phyloP scores from a whole-genome alignment of 176 grass and related monocot species.

The Lolium multiflorum region DNA sequence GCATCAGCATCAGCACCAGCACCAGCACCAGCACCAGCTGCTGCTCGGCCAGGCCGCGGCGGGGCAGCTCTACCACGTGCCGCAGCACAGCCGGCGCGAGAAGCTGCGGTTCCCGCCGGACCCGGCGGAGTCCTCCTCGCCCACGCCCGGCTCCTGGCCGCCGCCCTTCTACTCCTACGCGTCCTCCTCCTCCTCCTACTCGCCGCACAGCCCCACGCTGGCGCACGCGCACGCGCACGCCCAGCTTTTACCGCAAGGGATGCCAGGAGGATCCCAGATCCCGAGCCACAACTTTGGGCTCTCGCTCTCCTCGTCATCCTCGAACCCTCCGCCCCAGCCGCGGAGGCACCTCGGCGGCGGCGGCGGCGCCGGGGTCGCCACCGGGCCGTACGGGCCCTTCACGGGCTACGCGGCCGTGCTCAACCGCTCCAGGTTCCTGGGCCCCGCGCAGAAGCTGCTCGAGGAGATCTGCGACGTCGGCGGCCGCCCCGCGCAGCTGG shows the following conservation, averaged over 20 bases:
- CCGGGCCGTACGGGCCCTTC: conserved; percentile 82
- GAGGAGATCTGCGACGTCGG: conserved; percentile 93
- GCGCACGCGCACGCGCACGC: conserved; percentile 31
- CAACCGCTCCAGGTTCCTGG: conserved; percentile 79
- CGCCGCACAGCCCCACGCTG: conserved; percentile 58
- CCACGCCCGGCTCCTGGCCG: conserved; percentile 28
- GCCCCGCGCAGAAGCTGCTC: conserved; percentile 82
- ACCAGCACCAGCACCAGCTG: conserved; percentile 16
- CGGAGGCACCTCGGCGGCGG: conserved; percentile 44
- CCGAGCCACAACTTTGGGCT: conserved; percentile 68
- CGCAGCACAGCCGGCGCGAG: conserved; percentile 90
- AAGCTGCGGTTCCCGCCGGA: conserved; percentile 88
- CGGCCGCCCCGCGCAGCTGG: conserved; percentile 30
- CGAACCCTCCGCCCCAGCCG: conserved; percentile 46
- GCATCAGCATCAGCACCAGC: conserved; percentile 39
- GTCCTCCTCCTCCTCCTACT: conserved; percentile 58
- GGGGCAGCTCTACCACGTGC: conserved; percentile 83
- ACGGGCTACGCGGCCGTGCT: conserved; percentile 90
- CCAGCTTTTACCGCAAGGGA: conserved; percentile 45
- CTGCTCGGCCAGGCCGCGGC: conserved; percentile 9
- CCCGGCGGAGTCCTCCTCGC: background rate
- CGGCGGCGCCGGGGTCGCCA: conserved; percentile 6
- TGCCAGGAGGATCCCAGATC: conserved; percentile 57
- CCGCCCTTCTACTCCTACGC: conserved; percentile 57
- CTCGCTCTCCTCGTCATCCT: conserved; percentile 67